Conservation (phyloP, 2,329 filamentous ascomycete species). For the Ustilaginoidea virens region DNA sequence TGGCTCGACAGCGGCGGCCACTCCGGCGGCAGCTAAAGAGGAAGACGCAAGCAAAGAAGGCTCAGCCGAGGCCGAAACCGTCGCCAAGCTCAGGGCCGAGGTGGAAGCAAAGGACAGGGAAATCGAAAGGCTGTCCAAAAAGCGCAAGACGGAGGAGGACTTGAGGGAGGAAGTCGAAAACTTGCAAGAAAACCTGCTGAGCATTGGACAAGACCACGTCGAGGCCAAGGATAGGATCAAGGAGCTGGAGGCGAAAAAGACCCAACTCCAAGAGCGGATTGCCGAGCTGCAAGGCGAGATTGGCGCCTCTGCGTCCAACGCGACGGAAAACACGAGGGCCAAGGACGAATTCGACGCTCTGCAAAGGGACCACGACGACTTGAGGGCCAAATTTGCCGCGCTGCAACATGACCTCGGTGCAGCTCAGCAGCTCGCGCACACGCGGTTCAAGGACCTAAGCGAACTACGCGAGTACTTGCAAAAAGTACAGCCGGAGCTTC, state of each 20-base stretch:
- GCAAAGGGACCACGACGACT: conserved; percentile 43
- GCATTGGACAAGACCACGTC: conserved; percentile 71
- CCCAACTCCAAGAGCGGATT: conserved; percentile 45
- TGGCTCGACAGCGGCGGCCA: conserved; percentile 27
- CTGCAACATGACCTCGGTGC: conserved; percentile 75
- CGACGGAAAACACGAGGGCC: conserved; percentile 36
- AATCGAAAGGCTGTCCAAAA: conserved; percentile 55
- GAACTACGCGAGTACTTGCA: conserved; percentile 67
- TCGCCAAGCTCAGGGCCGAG: conserved; percentile 34
- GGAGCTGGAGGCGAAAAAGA: conserved; percentile 53
- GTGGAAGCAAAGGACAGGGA: conserved; percentile 52
- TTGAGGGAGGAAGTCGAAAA: conserved; percentile 75
- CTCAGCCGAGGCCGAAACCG: conserved; percentile 27
- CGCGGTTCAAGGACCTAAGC: conserved; percentile 73
- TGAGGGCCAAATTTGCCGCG: conserved; percentile 53
- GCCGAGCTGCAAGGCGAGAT: conserved; percentile 58
- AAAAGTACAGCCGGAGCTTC: conserved; percentile 76
- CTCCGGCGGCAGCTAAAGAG: conserved; percentile 19
- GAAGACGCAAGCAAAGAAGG: conserved; percentile 9
- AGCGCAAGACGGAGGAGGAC: conserved; percentile 61
- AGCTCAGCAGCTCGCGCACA: conserved; percentile 73
- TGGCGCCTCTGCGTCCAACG: conserved; percentile 17
- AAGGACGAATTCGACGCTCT: conserved; percentile 43
- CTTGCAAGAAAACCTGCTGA: conserved; percentile 62
- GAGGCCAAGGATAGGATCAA: conserved; percentile 67